Conservation (phyloP, 2,329 filamentous ascomycete species). For the Albifimbria verrucaria region DNA sequence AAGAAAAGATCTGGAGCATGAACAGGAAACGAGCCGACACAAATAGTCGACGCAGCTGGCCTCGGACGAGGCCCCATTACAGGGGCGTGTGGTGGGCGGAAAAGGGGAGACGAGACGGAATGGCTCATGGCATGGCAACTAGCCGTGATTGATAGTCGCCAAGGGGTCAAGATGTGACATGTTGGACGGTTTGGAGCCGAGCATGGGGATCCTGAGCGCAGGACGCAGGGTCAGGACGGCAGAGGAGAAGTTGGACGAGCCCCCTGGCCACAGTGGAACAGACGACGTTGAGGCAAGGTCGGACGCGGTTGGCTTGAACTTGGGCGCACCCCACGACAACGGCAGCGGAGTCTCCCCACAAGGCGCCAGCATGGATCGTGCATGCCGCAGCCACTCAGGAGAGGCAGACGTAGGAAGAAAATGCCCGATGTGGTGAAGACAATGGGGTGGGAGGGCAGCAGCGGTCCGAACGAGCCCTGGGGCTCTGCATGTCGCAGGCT, state of each 20-base stretch:
- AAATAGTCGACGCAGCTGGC: constrained; percentile 20
- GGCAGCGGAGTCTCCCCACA: too few relatives aligned
- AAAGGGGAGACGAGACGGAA: not conserved
- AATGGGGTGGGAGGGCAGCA: not conserved
- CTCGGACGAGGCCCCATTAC: not conserved
- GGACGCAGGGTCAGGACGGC: not conserved
- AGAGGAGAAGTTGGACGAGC: not conserved
- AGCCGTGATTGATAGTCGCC: not conserved
- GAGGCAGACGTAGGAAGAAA: not conserved
- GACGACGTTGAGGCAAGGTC: not conserved
- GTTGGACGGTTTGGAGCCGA: not conserved
- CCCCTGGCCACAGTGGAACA: not conserved
- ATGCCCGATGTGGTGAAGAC: not conserved
- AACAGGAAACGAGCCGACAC: constrained; percentile 5
- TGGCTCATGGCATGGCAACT: too few relatives aligned
- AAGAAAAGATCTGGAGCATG: constrained; percentile 20
- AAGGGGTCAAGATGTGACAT: not conserved
- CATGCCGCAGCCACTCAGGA: too few relatives aligned
- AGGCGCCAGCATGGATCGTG: too few relatives aligned
- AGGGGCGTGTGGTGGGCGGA: too few relatives aligned
- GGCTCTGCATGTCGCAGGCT: not conserved
- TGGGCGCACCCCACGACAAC: not conserved
- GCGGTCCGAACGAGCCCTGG: not conserved
- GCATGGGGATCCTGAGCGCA: not conserved
- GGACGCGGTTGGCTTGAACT: not conserved